A percentile compares a stretch with the other conserved stretches of the same genome.
phyloP scores from a whole-genome alignment of 345 rosid species.

The Psidium guajava region DNA sequence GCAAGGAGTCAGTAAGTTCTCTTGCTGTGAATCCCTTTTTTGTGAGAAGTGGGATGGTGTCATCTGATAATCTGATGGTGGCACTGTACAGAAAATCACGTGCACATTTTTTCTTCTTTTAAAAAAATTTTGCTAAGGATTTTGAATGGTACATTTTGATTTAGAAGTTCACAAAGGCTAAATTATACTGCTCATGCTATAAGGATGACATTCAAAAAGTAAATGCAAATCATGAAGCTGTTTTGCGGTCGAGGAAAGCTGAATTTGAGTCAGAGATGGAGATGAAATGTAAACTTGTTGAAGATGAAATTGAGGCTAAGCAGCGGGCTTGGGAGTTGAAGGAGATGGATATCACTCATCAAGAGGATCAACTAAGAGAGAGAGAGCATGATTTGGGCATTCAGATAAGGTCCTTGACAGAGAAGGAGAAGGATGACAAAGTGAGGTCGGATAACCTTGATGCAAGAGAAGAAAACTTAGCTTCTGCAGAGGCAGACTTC shows the following conservation, averaged over 20 bases:
- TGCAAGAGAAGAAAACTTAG: constrained; percentile 47
- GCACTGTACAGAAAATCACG: background rate
- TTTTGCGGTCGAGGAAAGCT: constrained; percentile 44
- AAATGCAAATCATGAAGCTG: constrained; percentile 48
- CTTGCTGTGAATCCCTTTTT: background rate
- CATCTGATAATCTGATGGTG: background rate
- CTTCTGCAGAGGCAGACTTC: constrained; percentile 37
- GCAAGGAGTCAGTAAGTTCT: constrained; percentile 71
- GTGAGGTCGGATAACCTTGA: constrained; percentile 43
- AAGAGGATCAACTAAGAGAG: constrained; percentile 56
- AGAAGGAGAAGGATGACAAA: constrained; percentile 58
- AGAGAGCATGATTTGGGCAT: constrained; percentile 79
- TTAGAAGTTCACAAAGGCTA: background rate
- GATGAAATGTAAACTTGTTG: constrained; percentile 46
- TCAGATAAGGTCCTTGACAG: constrained; percentile 40
- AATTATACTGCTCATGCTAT: background rate
- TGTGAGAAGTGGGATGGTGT: background rate
- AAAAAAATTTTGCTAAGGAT: background rate
- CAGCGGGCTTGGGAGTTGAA: constrained; percentile 88
- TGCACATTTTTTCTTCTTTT: background rate
- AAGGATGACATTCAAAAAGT: constrained; percentile 62
- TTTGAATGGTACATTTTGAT: background rate
- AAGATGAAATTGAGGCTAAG: constrained; percentile 77
- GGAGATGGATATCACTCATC: constrained; percentile 66
- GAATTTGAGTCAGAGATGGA: constrained; percentile 79